phyloP scores from a whole-genome alignment of 345 rosid species.

The Cardiospermum halicacabum region DNA sequence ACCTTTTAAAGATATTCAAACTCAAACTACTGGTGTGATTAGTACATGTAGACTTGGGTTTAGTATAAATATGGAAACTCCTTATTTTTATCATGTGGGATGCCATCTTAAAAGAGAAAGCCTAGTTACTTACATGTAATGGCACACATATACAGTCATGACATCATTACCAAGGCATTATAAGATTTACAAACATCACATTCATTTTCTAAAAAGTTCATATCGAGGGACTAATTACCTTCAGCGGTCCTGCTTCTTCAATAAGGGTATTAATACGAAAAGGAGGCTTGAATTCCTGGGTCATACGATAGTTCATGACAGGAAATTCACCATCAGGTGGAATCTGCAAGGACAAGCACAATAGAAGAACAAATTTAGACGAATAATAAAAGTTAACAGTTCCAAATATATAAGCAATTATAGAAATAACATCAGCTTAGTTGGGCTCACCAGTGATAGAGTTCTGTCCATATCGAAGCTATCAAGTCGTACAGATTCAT shows the following conservation, averaged over 20 bases:
- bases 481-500: constrained; percentile 96
- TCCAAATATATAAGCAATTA: not conserved
- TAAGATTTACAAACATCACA: not conserved
- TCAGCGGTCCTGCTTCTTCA: constrained; percentile 93
- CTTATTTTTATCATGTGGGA: not conserved
- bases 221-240: constrained; percentile 37
- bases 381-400: not conserved
- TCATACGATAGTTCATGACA: constrained; percentile 98
- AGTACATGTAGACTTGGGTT: not conserved
- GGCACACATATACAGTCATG: not conserved
- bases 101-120: not conserved
- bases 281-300: constrained; percentile 99
- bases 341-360: constrained; percentile 45
- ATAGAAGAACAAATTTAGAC: constrained; percentile 9
- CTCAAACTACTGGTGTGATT: not conserved
- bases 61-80: not conserved
- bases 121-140: not conserved
- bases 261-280: constrained; percentile 84
- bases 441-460: constrained; percentile 71
- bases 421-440: constrained; percentile 7
- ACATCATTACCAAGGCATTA: not conserved
- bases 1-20: not conserved
- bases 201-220: not conserved
- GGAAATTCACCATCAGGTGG: constrained; percentile 99
- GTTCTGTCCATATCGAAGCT: constrained; percentile 87